Evolutionary conservation across 768 basidiomycete genomes (phyloP).

Genomic region (Dentipellis sp.): DNA sequence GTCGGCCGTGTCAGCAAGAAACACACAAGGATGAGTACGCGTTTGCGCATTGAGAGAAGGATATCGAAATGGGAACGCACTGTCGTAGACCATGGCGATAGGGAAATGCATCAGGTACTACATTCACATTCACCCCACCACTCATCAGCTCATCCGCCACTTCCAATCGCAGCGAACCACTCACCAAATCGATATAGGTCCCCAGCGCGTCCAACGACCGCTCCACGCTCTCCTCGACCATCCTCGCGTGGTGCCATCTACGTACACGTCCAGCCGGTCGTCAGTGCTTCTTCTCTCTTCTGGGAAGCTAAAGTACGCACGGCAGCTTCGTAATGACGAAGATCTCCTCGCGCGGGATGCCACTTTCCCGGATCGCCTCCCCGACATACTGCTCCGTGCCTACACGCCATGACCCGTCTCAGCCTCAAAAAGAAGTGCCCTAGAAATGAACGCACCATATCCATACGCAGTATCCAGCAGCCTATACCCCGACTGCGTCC

Average conservation of each 20-base stretch:
- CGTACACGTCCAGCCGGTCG: neutral
- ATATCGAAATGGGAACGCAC: neutral
- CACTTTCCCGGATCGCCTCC: neutral
- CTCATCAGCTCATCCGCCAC: too few species aligned
- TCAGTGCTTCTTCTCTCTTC: neutral
- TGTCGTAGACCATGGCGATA: neutral
- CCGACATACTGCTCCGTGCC: neutral
- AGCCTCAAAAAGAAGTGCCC: too few species aligned
- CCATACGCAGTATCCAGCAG: neutral
- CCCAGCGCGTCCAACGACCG: neutral
- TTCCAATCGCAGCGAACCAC: neutral
- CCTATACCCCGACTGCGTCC: neutral
- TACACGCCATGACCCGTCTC: too few species aligned
- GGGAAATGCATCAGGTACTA: neutral
- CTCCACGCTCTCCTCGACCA: neutral
- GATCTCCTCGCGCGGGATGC: conserved; percentile 19
- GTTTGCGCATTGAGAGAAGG: too few species aligned
- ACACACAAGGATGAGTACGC: neutral
- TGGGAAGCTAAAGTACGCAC: neutral
- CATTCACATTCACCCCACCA: too few species aligned
- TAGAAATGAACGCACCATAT: neutral
- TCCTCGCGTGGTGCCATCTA: neutral
- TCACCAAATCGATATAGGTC: neutral
- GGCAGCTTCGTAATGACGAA: conserved; percentile 18
- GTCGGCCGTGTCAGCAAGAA: neutral